These are phyloP conservation scores for Fragilariopsis cylindrus DNA, from an alignment of 108 stramenopile genomes.

Conservation along the genomic window DNA sequence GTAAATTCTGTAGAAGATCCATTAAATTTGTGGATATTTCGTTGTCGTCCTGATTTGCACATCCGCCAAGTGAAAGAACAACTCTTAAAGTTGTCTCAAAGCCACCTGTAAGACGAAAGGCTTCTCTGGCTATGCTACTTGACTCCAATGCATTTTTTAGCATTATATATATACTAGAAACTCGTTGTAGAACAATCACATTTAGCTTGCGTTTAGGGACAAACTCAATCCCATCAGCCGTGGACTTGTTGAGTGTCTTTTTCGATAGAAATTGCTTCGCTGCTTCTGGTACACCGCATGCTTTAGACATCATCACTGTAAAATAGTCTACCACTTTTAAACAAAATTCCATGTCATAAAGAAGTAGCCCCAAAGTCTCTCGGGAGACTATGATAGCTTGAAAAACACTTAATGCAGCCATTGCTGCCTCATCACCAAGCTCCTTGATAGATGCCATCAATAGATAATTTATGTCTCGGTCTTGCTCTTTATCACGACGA, in stretches of 20 bases:
- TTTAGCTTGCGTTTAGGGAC: slow-evolving; percentile 24
- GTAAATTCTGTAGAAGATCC: slow-evolving; percentile 48
- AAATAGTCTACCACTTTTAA: slow-evolving; percentile 59
- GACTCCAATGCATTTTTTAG: slow-evolving; percentile 55
- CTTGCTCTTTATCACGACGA: slow-evolving; percentile 14
- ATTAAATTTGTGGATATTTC: slow-evolving; percentile 35
- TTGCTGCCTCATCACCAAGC: slow-evolving; percentile 64
- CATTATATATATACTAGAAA: slow-evolving; percentile 36
- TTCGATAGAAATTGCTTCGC: slow-evolving; percentile 23
- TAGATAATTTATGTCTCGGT: slow-evolving; percentile 33
- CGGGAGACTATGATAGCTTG: slow-evolving; percentile 59
- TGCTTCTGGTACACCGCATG: slow-evolving; percentile 35
- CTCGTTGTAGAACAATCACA: slow-evolving; percentile 20
- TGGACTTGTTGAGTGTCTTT: slow-evolving; percentile 14
- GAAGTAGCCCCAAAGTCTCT: slow-evolving; percentile 48
- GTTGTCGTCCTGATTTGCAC: slow-evolving; percentile 26
- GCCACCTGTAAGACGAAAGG: slow-evolving; percentile 69
- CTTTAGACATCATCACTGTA: slow-evolving; percentile 22
- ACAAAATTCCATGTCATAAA: slow-evolving; percentile 61
- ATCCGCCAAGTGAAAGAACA: slow-evolving; percentile 51
- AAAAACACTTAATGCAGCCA: slow-evolving; percentile 64
- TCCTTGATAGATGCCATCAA: slow-evolving; percentile 59
- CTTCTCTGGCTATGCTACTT: slow-evolving; percentile 65
- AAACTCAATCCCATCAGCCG: slow-evolving; percentile 27
- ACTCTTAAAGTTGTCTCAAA: slow-evolving; percentile 59